A percentile compares a stretch with the other conserved stretches of the same genome.
Conservation (phyloP, 78 protist genomes). For the Pigoraptor vietnamica region DNA sequence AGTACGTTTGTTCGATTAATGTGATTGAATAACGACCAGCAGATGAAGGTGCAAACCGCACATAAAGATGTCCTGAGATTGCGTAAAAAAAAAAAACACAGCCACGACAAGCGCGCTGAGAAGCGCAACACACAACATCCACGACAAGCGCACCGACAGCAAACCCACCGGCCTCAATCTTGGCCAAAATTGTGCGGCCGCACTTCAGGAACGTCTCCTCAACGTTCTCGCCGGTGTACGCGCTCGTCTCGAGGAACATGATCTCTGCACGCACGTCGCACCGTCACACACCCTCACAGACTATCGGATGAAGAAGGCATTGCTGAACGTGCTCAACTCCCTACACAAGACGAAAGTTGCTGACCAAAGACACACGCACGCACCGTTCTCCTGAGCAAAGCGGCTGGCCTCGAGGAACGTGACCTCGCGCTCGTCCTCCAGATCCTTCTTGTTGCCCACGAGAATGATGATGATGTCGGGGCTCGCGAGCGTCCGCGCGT, state of each 20-base stretch:
- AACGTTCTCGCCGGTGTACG: slow-evolving; percentile 28
- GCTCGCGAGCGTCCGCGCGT: slow-evolving; percentile 76
- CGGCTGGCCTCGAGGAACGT: slow-evolving; percentile 14
- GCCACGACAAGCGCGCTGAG: too few species aligned
- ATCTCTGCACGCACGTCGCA: slow-evolving; percentile 14
- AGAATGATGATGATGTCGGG: slow-evolving; percentile 92
- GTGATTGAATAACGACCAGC: too few species aligned
- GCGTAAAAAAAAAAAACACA: too few species aligned
- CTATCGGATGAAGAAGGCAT: neutral
- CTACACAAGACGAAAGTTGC: neutral
- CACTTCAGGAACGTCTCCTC: slow-evolving; percentile 25
- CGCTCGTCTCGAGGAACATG: slow-evolving; percentile 35
- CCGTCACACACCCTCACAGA: neutral
- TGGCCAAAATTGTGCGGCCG: neutral
- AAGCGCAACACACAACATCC: neutral
- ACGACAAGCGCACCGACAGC: too few species aligned
- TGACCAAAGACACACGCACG: neutral
- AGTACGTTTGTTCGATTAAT: too few species aligned
- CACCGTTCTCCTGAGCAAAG: slow-evolving; percentile 19
- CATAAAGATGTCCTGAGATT: too few species aligned
- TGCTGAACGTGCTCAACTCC: neutral
- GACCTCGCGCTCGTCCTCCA: slow-evolving; percentile 30
- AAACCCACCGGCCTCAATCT: slow-evolving; percentile 5
- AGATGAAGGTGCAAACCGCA: too few species aligned
- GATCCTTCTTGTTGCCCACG: slow-evolving; percentile 94